These are phyloP conservation scores for Pterocarpus santalinus DNA, from an alignment of 306 rosid species.

Conservation along the genomic window DNA sequence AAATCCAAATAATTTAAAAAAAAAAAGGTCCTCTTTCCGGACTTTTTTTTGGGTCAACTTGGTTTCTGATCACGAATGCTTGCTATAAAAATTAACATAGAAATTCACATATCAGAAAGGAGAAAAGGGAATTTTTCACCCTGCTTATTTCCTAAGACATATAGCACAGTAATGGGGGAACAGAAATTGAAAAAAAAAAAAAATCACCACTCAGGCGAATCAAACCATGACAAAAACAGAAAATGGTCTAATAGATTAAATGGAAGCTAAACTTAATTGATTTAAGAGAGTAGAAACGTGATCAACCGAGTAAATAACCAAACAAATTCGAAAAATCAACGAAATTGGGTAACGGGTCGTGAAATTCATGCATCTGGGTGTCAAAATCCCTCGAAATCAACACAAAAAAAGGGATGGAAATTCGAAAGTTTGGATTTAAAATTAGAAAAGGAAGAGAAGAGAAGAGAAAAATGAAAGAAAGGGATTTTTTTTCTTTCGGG, in stretches of 20 bases:
- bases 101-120: slow-evolving; percentile 1
- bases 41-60: neutral
- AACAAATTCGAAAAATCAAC: slow-evolving; percentile 11
- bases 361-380: slow-evolving; percentile 19
- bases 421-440: neutral
- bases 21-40: neutral
- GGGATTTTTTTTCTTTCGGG: neutral
- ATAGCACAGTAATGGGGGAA: slow-evolving; percentile 7
- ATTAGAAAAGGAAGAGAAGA: neutral
- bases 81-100: slow-evolving; percentile 6
- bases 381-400: neutral
- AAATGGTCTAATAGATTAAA: slow-evolving; percentile 20
- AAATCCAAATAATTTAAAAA: neutral
- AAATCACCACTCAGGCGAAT: slow-evolving; percentile 2
- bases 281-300: neutral
- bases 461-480: neutral
- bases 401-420: neutral
- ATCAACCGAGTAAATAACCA: slow-evolving; percentile 22
- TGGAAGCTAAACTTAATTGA: neutral
- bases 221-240: neutral
- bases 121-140: neutral
- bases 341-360: slow-evolving; percentile 17
- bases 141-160: neutral
- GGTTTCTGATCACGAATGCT: slow-evolving; percentile 23
- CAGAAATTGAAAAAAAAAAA: neutral